These are phyloP conservation scores for Ogataea thermomethanolica DNA, from an alignment of 805 yeast genomes.

Conservation along the genomic window DNA sequence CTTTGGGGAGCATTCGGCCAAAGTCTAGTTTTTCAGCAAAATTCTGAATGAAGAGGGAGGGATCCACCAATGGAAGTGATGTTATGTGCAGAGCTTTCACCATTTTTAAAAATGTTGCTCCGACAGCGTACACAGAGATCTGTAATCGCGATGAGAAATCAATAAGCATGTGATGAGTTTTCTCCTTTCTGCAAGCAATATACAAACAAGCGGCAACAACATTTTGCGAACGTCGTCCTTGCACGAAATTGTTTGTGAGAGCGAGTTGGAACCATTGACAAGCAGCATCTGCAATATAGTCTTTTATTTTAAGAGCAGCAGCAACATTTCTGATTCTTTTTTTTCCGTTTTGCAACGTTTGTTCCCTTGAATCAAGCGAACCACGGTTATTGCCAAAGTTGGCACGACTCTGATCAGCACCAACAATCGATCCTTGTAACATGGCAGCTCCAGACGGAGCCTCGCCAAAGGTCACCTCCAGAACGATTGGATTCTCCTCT, in stretches of 20 bases:
- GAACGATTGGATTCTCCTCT: conserved; percentile 91
- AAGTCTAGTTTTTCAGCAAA: conserved; percentile 86
- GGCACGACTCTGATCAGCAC: conserved; percentile 80
- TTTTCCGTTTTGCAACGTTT: conserved; percentile 81
- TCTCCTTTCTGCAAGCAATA: conserved; percentile 87
- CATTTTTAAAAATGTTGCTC: conserved; percentile 92
- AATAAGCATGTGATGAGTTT: conserved; percentile 92
- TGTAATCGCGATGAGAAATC: conserved; percentile 90
- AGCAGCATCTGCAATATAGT: conserved; percentile 81
- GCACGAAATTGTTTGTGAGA: conserved; percentile 82
- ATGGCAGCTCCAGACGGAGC: conserved; percentile 90
- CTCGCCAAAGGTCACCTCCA: conserved; percentile 94
- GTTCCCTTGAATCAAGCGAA: conserved; percentile 82
- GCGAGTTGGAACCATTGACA: conserved; percentile 88
- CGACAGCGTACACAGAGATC: conserved; percentile 89
- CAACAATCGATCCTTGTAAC: conserved; percentile 92
- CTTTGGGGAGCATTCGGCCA: conserved; percentile 68
- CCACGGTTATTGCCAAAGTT: conserved; percentile 66
- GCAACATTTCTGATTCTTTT: conserved; percentile 79
- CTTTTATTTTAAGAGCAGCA: conserved; percentile 72
- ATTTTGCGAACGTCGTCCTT: conserved; percentile 94
- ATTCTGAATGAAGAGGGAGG: conserved; percentile 88
- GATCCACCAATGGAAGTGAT: conserved; percentile 84
- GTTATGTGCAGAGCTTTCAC: conserved; percentile 81
- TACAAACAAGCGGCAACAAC: conserved; percentile 94